Evolutionary conservation across 352 stramenopile species (phyloP), one percentile per base, ranked within the genome.

Genomic region (Stramenopiles sp.): DNA sequence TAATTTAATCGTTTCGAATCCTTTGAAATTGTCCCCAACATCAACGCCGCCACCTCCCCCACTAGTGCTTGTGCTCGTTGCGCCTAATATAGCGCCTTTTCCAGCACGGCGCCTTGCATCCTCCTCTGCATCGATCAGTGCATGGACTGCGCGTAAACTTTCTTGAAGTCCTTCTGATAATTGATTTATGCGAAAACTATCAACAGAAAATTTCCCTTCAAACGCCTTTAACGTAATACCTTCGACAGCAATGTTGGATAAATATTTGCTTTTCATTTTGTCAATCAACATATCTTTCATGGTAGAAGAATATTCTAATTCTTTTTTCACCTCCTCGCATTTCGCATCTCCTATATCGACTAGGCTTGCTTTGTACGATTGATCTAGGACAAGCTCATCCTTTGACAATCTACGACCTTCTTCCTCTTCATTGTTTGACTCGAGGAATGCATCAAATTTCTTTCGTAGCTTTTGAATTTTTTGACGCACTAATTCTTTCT

Each of bases 241-340:
- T 83, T 93, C 88, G 0, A 93, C 88, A 7, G 87, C 88, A 7
- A 93, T 74, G 27, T 85, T 87, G 30, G 84, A 87, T 78, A 93
- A 84, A 80, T 89, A 91, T 31, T 85, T 88, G 78, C 92, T 83
- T 0, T 86, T 85, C 83, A 97, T 85, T 81, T 96, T 96, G 7
- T 87, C 84, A 29, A 95, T 86, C 80, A 92, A 83, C 63, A 92
- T 73, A 43, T 94, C 87, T 76, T 90, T 89, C 33, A 87, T 85
- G 74, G 96, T 90, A 1, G 88, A 84, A 0, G 88, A 84, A 78
- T 90, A 93, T 53, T 89, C 88, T 1, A 93, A 85, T 78, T 95
- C 90, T 6, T 89, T 87, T 31, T 86, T 86, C 31, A 95, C 90
- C 85, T 96, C 90, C 27, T 96, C 90, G 63, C 91, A 92, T 30